Percentiles rank a stretch among this genome's conserved stretches.
These are phyloP conservation scores for Ophiostoma quercus DNA, from an alignment of 2,329 filamentous ascomycete species.

Conservation along the genomic window DNA sequence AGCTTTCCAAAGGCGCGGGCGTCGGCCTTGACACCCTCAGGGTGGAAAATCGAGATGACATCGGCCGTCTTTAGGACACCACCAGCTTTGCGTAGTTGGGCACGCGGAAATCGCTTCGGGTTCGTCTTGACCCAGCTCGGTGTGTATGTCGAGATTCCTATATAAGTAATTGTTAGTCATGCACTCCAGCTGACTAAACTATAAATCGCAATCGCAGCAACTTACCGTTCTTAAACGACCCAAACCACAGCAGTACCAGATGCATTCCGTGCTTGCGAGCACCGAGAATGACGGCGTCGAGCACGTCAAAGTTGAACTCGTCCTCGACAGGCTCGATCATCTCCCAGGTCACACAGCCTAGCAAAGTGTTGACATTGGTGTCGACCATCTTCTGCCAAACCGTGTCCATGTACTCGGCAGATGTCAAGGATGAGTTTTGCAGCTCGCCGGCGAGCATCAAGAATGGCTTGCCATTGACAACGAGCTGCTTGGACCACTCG, in stretches of 20 bases:
- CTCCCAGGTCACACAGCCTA: conserved; percentile 34
- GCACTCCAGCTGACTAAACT: neutral
- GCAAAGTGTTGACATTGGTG: conserved; percentile 33
- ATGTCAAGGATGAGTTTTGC: conserved; percentile 33
- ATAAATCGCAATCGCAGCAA: conserved; percentile 16
- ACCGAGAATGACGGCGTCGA: conserved; percentile 30
- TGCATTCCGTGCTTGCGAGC: conserved; percentile 29
- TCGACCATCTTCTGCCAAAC: conserved; percentile 30
- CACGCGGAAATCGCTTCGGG: conserved; percentile 30
- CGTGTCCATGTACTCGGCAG: conserved; percentile 30
- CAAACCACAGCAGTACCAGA: conserved; percentile 32
- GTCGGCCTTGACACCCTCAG: conserved; percentile 29
- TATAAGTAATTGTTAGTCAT: neutral
- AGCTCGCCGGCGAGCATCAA: conserved; percentile 34
- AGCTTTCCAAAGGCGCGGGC: conserved; percentile 32
- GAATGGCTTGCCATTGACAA: conserved; percentile 32
- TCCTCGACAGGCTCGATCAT: conserved; percentile 33
- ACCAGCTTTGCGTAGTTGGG: conserved; percentile 31
- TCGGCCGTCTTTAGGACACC: conserved; percentile 30
- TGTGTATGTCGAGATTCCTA: conserved; percentile 26
- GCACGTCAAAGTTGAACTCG: conserved; percentile 30
- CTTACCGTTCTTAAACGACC: conserved; percentile 30
- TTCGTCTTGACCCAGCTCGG: conserved; percentile 32
- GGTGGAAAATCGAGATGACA: conserved; percentile 31
- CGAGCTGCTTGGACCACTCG: conserved; percentile 31